phyloP scores from a whole-genome alignment of 257 asterid species.

The Solanum acaule region DNA sequence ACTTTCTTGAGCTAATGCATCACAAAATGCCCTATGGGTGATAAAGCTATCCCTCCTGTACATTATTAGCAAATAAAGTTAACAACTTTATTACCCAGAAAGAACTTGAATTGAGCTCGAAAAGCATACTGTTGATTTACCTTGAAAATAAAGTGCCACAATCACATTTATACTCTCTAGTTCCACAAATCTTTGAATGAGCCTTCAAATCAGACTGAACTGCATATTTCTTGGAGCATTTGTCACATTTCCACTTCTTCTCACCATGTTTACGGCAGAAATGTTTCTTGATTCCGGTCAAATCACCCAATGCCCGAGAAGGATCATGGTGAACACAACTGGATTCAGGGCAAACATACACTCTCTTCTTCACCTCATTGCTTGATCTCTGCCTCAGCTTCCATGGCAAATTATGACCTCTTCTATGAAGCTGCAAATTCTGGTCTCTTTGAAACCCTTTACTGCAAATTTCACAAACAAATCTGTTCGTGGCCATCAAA shows the following conservation, averaged over 20 bases:
- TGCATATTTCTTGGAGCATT: constrained; percentile 77
- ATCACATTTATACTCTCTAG: constrained; percentile 73
- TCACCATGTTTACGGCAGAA: constrained; percentile 86
- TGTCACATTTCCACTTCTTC: constrained; percentile 84
- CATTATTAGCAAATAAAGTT: constrained; percentile 10
- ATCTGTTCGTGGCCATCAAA: constrained; percentile 67
- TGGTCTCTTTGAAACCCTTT: constrained; percentile 90
- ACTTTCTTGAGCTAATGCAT: constrained; percentile 70
- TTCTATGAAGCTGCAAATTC: constrained; percentile 82
- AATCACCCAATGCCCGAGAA: constrained; percentile 72
- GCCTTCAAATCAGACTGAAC: constrained; percentile 95
- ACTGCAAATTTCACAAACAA: constrained; percentile 76
- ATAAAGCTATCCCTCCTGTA: constrained; percentile 88
- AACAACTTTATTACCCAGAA: neutral
- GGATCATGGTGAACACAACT: constrained; percentile 82
- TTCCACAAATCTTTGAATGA: constrained; percentile 80
- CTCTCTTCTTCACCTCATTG: constrained; percentile 56
- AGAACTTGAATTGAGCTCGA: neutral
- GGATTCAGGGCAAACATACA: constrained; percentile 75
- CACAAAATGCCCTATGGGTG: constrained; percentile 93
- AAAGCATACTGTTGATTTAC: constrained; percentile 3
- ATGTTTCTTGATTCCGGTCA: constrained; percentile 88
- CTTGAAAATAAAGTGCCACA: constrained; percentile 83
- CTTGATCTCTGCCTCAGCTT: constrained; percentile 64
- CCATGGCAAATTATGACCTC: constrained; percentile 91